Evolutionary conservation across 345 rosid species (phyloP), one percentile per base, ranked within the genome.

Genomic region (Turnera subulata): DNA sequence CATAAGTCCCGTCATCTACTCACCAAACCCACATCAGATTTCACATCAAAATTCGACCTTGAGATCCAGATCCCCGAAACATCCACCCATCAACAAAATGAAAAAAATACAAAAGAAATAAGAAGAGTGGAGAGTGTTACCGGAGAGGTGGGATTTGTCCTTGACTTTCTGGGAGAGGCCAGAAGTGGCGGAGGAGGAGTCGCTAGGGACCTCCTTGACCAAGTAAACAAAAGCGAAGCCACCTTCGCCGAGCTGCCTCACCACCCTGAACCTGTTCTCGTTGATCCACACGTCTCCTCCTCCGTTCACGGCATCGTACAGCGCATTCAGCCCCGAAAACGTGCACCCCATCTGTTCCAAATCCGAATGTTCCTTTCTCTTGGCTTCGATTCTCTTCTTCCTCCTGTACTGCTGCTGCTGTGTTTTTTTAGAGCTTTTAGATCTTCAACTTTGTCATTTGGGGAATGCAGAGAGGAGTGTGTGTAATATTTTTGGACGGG

Each of bases 281-380:
- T 93, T 92, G 91, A 92, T 92, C 98, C 98, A 92, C 13, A 89
- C 96, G 50, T 92, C 98, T 22, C 86, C 97, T 64, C 88, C 97
- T 0, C 97, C 91, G 46, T 86, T 84, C 1, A 80, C 99, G 61
- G 88, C 80, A 75, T 84, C 97, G 91, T 93, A 93, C 5, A 93
- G 73, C 43, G 97, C 82, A 63, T 90, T 87, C 76, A 93, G 71
- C 54, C 99, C 99, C 6, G 99, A 93, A 70, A 93, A 85, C 55
- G 90, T 56, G 74, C 99, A 94, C 12, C 99, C 96, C 97, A 85
- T 84, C 58, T n/a, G n/a, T 13, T 64, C 64, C 46, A 23, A 48
- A 20, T 10, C 17, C 8, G 12, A 23, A 48, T n/a, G n/a, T n/a
- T n/a, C n/a, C n/a, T n/a, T n/a, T n/a, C n/a, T n/a, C n/a, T n/a